Evolutionary conservation across 2,329 filamentous ascomycete genomes (phyloP).

Genomic region (Massarina eburnea): DNA sequence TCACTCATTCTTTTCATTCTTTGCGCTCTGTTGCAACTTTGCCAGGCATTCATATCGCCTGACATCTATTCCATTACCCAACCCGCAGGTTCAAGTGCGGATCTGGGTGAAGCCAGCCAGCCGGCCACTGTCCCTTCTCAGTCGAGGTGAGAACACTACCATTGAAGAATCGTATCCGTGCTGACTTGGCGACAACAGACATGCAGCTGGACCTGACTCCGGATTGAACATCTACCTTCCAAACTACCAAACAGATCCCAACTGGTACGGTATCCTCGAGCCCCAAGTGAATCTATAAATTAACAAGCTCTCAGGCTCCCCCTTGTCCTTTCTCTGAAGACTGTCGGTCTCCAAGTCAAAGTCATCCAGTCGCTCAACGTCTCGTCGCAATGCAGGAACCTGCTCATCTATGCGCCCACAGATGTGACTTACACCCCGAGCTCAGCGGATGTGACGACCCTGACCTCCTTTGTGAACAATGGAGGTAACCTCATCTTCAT

Average conservation of each 20-base stretch:
- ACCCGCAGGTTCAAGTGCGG: conserved; percentile 1
- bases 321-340: conserved; percentile 7
- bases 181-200: neutral
- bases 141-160: conserved; percentile 3
- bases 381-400: conserved; percentile 1
- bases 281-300: neutral
- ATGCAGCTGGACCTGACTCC: conserved; percentile 4
- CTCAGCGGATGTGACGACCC: conserved; percentile 5
- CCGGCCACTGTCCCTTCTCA: conserved; percentile 2
- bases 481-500: conserved; percentile 9
- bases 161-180: neutral
- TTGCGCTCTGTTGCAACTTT: conserved; percentile 2
- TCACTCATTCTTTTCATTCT: conserved; percentile 5
- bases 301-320: conserved; percentile 3
- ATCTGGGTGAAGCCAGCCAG: conserved; percentile 1
- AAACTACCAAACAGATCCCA: conserved; percentile 3
- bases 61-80: conserved; percentile 7
- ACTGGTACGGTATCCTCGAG: conserved; percentile 1
- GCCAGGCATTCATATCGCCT: conserved; percentile 2
- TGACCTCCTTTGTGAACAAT: conserved; percentile 4
- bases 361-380: conserved; percentile 5
- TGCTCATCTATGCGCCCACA: conserved; percentile 5
- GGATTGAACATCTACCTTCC: conserved; percentile 6
- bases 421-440: conserved; percentile 5
- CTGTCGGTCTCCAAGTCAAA: conserved; percentile 6